phyloP scores from a whole-genome alignment of 176 grass and related monocot genomes.

The Raddia distichophylla region DNA sequence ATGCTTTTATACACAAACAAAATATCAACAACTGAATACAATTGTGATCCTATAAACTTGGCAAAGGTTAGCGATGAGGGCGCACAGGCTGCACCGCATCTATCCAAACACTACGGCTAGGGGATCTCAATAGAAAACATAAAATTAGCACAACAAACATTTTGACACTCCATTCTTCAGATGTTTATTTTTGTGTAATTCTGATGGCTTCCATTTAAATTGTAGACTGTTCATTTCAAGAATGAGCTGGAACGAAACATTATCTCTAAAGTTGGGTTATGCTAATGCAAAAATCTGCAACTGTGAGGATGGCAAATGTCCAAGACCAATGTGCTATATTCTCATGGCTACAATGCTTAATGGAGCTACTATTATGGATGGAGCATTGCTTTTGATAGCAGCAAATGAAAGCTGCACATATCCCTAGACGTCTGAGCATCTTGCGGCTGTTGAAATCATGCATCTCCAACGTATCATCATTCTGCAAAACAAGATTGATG shows the following conservation, averaged over 20 bases:
- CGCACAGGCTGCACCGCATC: too few relatives aligned
- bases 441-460: slow-evolving; percentile 97
- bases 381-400: slow-evolving; percentile 88
- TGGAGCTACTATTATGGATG: slow-evolving; percentile 98
- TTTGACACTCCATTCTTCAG: too few relatives aligned
- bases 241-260: slow-evolving; percentile 98
- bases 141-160: too few relatives aligned
- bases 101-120: too few relatives aligned
- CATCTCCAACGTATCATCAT: slow-evolving; percentile 97
- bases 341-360: slow-evolving; percentile 99
- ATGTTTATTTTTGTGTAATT: slow-evolving; percentile 9
- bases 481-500: slow-evolving; percentile 97
- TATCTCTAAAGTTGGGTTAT: slow-evolving; percentile 96
- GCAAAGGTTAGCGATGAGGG: too few relatives aligned
- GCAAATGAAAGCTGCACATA: slow-evolving; percentile 97
- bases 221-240: slow-evolving; percentile 94
- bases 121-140: too few relatives aligned
- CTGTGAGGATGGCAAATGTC: slow-evolving; percentile 88
- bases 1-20: too few relatives aligned
- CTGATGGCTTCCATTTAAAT: slow-evolving; percentile 19
- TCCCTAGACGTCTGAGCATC: slow-evolving; percentile 91
- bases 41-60: too few relatives aligned
- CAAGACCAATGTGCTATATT: slow-evolving; percentile 93
- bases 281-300: slow-evolving; percentile 97
- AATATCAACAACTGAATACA: too few relatives aligned